Evolutionary conservation across 352 stramenopile genomes (phyloP).

Genomic region (Globisporangium takayamanum): DNA sequence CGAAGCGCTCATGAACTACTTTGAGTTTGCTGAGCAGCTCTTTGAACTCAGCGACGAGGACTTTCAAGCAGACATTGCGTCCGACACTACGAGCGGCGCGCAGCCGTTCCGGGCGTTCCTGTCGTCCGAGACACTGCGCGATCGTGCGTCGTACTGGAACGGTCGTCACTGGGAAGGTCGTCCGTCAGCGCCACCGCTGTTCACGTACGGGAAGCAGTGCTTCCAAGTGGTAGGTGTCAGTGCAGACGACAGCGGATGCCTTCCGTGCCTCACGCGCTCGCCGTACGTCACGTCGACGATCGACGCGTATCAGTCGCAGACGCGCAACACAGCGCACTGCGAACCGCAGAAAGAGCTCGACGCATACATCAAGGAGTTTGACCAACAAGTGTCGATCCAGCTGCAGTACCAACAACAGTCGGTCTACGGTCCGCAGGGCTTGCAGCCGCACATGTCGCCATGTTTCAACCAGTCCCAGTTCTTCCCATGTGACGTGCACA

Average conservation of each 20-base stretch:
- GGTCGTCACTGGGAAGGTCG: constrained; percentile 71
- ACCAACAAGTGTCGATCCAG: constrained; percentile 75
- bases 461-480: constrained; percentile 82
- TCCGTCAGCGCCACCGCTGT: constrained; percentile 46
- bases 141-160: constrained; percentile 80
- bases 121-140: constrained; percentile 28
- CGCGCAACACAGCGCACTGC: constrained; percentile 31
- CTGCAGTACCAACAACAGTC: constrained; percentile 72
- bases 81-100: constrained; percentile 5
- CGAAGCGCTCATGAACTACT: constrained; percentile 64
- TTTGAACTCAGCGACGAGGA: constrained; percentile 54
- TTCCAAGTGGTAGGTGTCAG: constrained; percentile 35
- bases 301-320: constrained; percentile 34
- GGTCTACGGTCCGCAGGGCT: constrained; percentile 41
- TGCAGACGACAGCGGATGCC: constrained; percentile 32
- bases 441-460: constrained; percentile 71
- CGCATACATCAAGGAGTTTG: constrained; percentile 75
- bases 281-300: constrained; percentile 41
- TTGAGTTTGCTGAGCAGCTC: constrained; percentile 61
- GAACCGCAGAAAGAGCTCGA: constrained; percentile 63
- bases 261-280: constrained; percentile 54
- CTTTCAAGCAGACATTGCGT: constrained; percentile 17
- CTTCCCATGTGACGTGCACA: constrained; percentile 75
- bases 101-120: constrained; percentile 47
- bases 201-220: constrained; percentile 71